Base-by-base conservation (phyloP, 1,139 yeast genomes). In the Magnusiomyces sp. region DNA sequence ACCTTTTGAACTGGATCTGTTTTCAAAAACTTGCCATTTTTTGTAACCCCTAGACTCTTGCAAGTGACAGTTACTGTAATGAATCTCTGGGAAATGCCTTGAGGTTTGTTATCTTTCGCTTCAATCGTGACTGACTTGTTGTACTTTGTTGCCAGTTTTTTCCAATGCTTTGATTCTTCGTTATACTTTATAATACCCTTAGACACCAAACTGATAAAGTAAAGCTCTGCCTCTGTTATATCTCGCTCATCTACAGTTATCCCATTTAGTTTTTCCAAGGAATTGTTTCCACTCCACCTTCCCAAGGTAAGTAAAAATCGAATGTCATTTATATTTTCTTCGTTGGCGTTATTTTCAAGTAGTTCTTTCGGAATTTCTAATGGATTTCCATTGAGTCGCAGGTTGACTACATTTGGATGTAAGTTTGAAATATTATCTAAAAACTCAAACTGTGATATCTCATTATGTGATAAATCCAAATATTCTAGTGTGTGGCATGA, bases 171-270 rank as follows among this genome's bases (percentile, higher is more conserved):
- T 38, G 63, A 50, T 27, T 52, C 47, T 1, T 54, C 49, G 49
- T 69, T 60, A 50, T 68, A 71, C 1, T 51, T 49, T 41, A 67
- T 60, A 7, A 59, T 56, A 0, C 70, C 69, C 17, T 63, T 59
- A 13, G 60, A 62, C 0, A 82, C 79, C 55, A 73, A 73, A 1
- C 81, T 73, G 34, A 83, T 70, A 56, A 83, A 81, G 59, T 76
- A 86, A 3, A 85, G 62, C 59, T 87, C 95, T 0, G 86, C 82
- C 55, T 82, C 84, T 1, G 55, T 56, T 31, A 88, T 71, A 50
- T 81, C 84, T 1, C 67, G 72, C 0, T 52, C 51, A 1, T 69
- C 61, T 6, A 86, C 65, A 0, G 47, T 46, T 1, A 79, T 71
- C 0, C 95, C 95, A 58, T 88, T 80, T 16, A 88, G 63, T 23